A percentile compares a stretch with the other conserved stretches of the same genome.
These are phyloP conservation scores for Lodderomyces jiufengensis DNA, from an alignment of 1,139 yeast species.

Conservation along the genomic window DNA sequence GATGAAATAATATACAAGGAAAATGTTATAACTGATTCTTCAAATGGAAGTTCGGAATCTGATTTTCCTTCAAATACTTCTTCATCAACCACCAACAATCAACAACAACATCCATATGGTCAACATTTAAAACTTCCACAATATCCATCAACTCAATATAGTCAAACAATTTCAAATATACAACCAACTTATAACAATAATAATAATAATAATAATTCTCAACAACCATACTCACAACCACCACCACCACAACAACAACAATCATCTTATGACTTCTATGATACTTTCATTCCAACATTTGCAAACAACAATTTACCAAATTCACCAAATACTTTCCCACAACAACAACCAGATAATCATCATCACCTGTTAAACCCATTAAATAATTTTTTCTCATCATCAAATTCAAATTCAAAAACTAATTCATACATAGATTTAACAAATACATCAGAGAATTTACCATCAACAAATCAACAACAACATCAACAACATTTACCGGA, in stretches of 20 bases:
- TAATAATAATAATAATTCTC: background rate
- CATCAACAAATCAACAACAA: background rate
- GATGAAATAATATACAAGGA: constrained; percentile 6
- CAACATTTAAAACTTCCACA: background rate
- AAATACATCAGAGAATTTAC: constrained; percentile 1
- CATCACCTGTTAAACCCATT: background rate
- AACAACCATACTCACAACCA: background rate
- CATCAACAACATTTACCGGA: background rate
- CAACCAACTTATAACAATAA: too few species aligned
- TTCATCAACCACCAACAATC: too few species aligned
- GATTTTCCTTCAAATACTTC: constrained; percentile 1
- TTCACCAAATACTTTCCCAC: background rate
- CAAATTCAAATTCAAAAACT: constrained; percentile 4
- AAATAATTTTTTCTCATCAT: constrained; percentile 1
- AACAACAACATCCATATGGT: constrained; percentile 2
- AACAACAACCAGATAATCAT: constrained; percentile 2
- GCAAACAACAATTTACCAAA: constrained; percentile 13
- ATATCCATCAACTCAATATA: constrained; percentile 1
- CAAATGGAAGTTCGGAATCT: constrained; percentile 6
- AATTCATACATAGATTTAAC: constrained; percentile 6
- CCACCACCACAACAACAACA: constrained; percentile 6
- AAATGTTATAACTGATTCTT: constrained; percentile 4
- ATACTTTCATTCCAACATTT: constrained; percentile 40
- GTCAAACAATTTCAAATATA: background rate
- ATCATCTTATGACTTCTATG: constrained; percentile 37